Conservation (phyloP, 352 stramenopile species). For the Phytophthora sp. region DNA sequence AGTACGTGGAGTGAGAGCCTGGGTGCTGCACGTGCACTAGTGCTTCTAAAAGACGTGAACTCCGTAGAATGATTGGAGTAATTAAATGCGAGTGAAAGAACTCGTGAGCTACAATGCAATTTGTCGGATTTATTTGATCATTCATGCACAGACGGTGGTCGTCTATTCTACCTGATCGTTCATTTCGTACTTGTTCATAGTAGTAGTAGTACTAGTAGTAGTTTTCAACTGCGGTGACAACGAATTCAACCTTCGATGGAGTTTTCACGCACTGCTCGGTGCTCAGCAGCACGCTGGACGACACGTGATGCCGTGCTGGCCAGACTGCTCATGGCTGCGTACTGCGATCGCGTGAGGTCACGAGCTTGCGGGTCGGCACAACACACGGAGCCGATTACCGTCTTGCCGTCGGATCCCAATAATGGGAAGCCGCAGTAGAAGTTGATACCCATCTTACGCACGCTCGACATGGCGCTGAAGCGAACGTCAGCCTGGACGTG, state of each 20-base stretch:
- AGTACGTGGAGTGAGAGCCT: conserved; percentile 31
- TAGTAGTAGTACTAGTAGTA: no score
- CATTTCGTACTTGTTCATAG: conserved; percentile 28
- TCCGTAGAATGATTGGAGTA: conserved; percentile 29
- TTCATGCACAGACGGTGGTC: conserved; percentile 4
- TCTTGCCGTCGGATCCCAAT: conserved; percentile 47
- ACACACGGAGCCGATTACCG: conserved; percentile 67
- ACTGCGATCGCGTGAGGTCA: conserved; percentile 63
- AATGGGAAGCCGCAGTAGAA: conserved; percentile 85
- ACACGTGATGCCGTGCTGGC: conserved; percentile 60
- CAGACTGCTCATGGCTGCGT: conserved; percentile 53
- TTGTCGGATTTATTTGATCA: background rate
- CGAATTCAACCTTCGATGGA: conserved; percentile 15
- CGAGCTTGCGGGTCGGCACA: conserved; percentile 57
- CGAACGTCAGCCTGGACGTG: conserved; percentile 72
- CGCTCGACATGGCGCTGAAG: conserved; percentile 55
- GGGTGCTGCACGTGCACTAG: conserved; percentile 31
- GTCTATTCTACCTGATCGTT: conserved; percentile 20
- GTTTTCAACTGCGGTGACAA: conserved; percentile 2
- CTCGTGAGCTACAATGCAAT: conserved; percentile 17
- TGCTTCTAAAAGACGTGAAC: conserved; percentile 49
- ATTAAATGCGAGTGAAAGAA: conserved; percentile 11
- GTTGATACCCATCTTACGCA: conserved; percentile 49
- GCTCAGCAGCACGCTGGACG: conserved; percentile 35
- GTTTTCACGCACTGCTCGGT: conserved; percentile 26